Base-by-base conservation (phyloP, 371 early-diverging fungal genomes). In the Coemansia sp. region DNA sequence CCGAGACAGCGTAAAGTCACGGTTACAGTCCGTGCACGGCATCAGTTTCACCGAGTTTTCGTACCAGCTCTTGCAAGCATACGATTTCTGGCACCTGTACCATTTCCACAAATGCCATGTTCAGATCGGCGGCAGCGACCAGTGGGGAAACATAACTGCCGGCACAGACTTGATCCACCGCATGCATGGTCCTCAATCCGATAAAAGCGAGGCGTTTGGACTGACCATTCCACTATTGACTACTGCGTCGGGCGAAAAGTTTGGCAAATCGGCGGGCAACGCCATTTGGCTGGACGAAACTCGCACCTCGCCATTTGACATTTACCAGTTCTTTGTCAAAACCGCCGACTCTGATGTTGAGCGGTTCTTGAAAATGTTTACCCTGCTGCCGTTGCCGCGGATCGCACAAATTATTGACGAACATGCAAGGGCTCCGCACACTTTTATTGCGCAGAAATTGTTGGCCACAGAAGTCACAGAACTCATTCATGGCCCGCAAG, bases 81-180 rank as follows among this genome's bases (percentile, higher is more conserved):
- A 94, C 72, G 98, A 97, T 69, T 97, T 93, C 71, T 92, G 84
- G 82, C 82, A 96, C 69, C 81, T 97, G 45, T 86, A 89, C 71
- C 81, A 85, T 56, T 63, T 85, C 52, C 92, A 94, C 78, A 88
- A 87, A 68, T 67, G 70, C 42, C 39, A 54, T 10, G 47, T 78
- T 34, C 82, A 94, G 89, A 59, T 96, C 21, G 98, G 98, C 26
- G 98, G 98, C n/a, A 91, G 88, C 65, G 98, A 97, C 72, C 98
- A 97, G 72, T 96, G 97, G 97, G 98, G 98, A 2, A 97, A 97
- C 72, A 97, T 97, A 63, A 87, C 89, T 0, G 92, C 97, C 0
- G 98, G 98, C 27, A 91, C 94, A 39, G 97, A 97, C 48, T 73
- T 95, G 72, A 95, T 97, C 50, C 84, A 85, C 59, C 88, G 86